Base-by-base conservation (phyloP, 2,329 filamentous ascomycete species). In the Aspergillus aculeatinus region DNA sequence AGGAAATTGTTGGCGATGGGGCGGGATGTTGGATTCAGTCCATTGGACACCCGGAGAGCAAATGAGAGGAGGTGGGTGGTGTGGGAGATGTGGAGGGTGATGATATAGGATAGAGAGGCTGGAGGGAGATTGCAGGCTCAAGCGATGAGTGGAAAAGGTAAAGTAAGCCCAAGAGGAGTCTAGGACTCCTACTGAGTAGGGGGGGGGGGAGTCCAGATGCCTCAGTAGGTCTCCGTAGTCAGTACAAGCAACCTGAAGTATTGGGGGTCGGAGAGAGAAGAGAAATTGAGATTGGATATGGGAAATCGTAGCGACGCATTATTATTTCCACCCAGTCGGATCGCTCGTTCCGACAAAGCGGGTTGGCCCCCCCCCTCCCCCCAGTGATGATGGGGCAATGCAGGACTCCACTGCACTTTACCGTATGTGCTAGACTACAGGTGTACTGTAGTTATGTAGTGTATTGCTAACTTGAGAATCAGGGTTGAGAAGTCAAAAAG, bases 341-440 rank as follows among this genome's bases (percentile, higher is more conserved):
- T 53, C 21, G 19, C 51, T 53, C 51, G 51, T 53, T 47, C 51
- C 51, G 51, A 53, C 51, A 53, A 53, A 42, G 51, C 51, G 51
- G 51, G 31, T 53, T 53, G 23, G 39, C 23, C 51, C 51, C 51
- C 51, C 42, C 25, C 25, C 33, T 21, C 51, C 51, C 51, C 42
- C 27, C 27, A 29, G 27, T 29, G 27, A 19, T 44, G 25, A 53
- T 53, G 51, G 35, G 51, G 51, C 23, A 51, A 51, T 31, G 49
- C 27, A 51, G 31, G 49, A 25, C 27, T 51, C 27, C 27, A 51
- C 39, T 16, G 14, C 14, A 19, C 39, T 19, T 44, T 44, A n/a
- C 14, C 39, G 16, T 19, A 44, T 44, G 33, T 35, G 33, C 4
- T 16, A 35, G 33, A 35, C 11, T 16, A 35, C 5, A 35, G 33